These are phyloP conservation scores for Neurospora crassa DNA, from an alignment of 2,329 filamentous ascomycete genomes.

Conservation along the genomic window DNA sequence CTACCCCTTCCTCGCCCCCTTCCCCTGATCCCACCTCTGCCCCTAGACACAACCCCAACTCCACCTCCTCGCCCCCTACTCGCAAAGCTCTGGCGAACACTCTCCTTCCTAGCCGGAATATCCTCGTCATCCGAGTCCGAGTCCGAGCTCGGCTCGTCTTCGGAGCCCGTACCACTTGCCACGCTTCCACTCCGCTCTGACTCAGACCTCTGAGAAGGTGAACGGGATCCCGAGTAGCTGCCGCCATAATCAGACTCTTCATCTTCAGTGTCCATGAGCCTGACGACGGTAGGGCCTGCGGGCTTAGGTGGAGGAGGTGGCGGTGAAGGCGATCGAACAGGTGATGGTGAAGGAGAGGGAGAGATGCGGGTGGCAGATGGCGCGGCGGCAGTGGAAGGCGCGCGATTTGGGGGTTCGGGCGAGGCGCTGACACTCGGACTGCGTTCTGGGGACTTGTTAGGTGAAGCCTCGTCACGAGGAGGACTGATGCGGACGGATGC, in stretches of 20 bases:
- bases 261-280: constrained; percentile 21
- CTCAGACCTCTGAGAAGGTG: neutral
- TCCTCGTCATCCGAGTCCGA: constrained; percentile 19
- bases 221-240: neutral
- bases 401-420: constrained; percentile 1
- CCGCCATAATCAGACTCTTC: constrained; percentile 12
- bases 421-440: constrained; percentile 1
- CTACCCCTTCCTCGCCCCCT: constrained; percentile 5
- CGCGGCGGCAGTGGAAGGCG: neutral
- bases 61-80: constrained; percentile 11
- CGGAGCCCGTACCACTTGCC: constrained; percentile 6
- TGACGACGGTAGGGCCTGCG: constrained; percentile 24
- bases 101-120: constrained; percentile 12
- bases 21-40: constrained; percentile 4
- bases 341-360: neutral
- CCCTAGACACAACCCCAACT: constrained; percentile 2
- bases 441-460: neutral
- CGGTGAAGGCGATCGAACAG: constrained; percentile 1
- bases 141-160: constrained; percentile 7
- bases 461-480: neutral
- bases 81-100: constrained; percentile 2
- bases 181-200: neutral
- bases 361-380: constrained; percentile 2
- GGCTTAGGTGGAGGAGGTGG: constrained; percentile 10
- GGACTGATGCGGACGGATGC: neutral